Conservation (phyloP, 129 eudicot species). For the Centaurea solstitialis region DNA sequence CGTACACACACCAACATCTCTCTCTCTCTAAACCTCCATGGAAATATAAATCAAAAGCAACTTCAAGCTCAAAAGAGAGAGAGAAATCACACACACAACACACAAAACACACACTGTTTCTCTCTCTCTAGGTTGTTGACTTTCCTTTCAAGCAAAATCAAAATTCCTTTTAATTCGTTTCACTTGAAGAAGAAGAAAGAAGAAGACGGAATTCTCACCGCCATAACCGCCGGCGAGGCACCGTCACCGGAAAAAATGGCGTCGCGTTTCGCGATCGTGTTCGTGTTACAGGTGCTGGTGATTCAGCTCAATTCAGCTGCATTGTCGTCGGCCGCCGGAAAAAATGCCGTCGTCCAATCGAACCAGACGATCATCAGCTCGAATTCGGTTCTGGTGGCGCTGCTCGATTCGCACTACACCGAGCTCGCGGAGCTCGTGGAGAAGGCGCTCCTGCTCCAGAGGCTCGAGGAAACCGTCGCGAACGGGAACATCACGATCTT, state of each 20-base stretch:
- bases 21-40: conserved; percentile 16
- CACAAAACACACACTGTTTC: conserved; percentile 1
- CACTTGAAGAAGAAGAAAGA: conserved; percentile 27
- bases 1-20: conserved; percentile 20
- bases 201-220: conserved; percentile 8
- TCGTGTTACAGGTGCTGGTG: not conserved
- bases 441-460: conserved; percentile 66
- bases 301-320: conserved; percentile 15
- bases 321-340: too few relatives aligned
- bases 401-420: conserved; percentile 59
- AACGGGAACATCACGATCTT: conserved; percentile 77
- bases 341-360: too few relatives aligned
- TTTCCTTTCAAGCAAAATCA: conserved; percentile 37
- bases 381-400: conserved; percentile 53
- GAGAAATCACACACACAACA: conserved; percentile 1
- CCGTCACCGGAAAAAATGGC: conserved; percentile 27
- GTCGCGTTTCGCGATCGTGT: conserved; percentile 8
- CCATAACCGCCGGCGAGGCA: conserved; percentile 21
- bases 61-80: conserved; percentile 18
- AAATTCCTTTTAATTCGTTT: not conserved
- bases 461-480: conserved; percentile 56
- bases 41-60: conserved; percentile 26
- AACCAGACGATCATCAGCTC: conserved; percentile 48
- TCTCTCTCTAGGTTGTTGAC: conserved; percentile 12
- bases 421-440: conserved; percentile 87